Evolutionary conservation across 305 asterid genomes (phyloP), one percentile per base, ranked within the genome.

Genomic region (Fraxinus dipetala): DNA sequence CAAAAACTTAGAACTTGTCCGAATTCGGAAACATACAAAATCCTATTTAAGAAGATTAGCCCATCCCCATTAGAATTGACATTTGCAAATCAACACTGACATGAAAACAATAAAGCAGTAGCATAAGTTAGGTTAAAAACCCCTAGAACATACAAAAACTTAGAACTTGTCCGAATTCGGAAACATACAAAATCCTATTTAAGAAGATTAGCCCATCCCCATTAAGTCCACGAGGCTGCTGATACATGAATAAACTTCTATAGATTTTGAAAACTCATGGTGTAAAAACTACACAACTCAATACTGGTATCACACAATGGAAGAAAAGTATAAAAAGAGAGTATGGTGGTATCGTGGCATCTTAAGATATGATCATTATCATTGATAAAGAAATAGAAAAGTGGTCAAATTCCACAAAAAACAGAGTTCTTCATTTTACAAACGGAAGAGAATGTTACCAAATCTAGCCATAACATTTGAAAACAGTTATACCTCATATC

Each of bases 401-500:
- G 24, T 16, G 28, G 30, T 78, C 6, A 45, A 45, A 45, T 13
- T 45, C 18, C 56, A 45, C 18, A 45, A 45, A 45, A 45, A 45
- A 45, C 18, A 45, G 18, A 13, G 43, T 59, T 20, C 79, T 75
- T 35, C 76, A 76, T 69, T 76, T 51, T 78, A 54, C 81, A 82
- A 76, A 80, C 63, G 80, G 76, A 16, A 80, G 72, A 84, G 73
- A 86, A 80, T 32, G 78, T 30, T 54, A 77, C 13, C 81, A 79
- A 38, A 75, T 78, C 51, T 76, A 84, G n/a, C 70, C 76, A 78
- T 78, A 80, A 56, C 73, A 82, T 63, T 56, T 59, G 76, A 70
- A 78, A 85, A 48, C 77, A 43, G 6, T 34, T 6, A 78, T 87
- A 91, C 90, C 94, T 96, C 90, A 96, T 78, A 86, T 87, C 89